Percentiles rank a stretch among this genome's conserved stretches.
These are phyloP conservation scores for Ramaria sp. DNA, from an alignment of 768 basidiomycete genomes.

Conservation along the genomic window DNA sequence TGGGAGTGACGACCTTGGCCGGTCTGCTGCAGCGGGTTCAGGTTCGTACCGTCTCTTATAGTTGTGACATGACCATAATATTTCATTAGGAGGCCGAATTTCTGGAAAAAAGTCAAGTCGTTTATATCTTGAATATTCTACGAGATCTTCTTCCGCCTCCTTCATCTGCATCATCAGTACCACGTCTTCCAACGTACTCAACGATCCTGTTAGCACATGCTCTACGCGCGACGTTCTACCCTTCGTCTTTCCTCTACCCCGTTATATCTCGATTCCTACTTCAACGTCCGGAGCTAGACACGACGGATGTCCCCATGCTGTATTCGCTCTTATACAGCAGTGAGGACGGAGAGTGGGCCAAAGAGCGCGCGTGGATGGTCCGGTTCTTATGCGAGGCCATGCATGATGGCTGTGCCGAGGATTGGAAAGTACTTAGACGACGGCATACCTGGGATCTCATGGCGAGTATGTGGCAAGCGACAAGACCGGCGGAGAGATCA, in stretches of 20 bases:
- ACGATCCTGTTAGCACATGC: slow-evolving; percentile 79
- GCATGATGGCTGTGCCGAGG: slow-evolving; percentile 41
- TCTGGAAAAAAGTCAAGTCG: slow-evolving; percentile 66
- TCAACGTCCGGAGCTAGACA: slow-evolving; percentile 76
- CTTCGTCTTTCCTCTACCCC: slow-evolving; percentile 83
- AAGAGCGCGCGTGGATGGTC: slow-evolving; percentile 85
- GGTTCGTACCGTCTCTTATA: slow-evolving; percentile 29
- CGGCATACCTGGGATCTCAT: slow-evolving; percentile 85
- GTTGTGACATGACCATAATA: neutral
- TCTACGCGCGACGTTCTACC: slow-evolving; percentile 73
- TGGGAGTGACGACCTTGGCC: slow-evolving; percentile 41
- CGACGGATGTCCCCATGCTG: slow-evolving; percentile 79
- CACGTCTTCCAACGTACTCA: slow-evolving; percentile 57
- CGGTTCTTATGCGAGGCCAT: slow-evolving; percentile 75
- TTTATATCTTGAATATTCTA: slow-evolving; percentile 59
- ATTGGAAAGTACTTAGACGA: slow-evolving; percentile 74
- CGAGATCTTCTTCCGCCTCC: slow-evolving; percentile 43
- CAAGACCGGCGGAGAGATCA: slow-evolving; percentile 41
- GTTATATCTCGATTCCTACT: slow-evolving; percentile 79
- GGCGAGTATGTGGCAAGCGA: slow-evolving; percentile 61
- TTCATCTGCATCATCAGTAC: neutral
- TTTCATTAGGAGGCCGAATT: slow-evolving; percentile 42
- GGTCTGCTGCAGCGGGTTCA: slow-evolving; percentile 50
- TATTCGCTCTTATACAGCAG: slow-evolving; percentile 80
- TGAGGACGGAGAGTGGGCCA: slow-evolving; percentile 63